A percentile compares a stretch with the other conserved stretches of the same genome.
phyloP scores from a whole-genome alignment of 345 rosid genomes.

The Eutrema heterophyllum region DNA sequence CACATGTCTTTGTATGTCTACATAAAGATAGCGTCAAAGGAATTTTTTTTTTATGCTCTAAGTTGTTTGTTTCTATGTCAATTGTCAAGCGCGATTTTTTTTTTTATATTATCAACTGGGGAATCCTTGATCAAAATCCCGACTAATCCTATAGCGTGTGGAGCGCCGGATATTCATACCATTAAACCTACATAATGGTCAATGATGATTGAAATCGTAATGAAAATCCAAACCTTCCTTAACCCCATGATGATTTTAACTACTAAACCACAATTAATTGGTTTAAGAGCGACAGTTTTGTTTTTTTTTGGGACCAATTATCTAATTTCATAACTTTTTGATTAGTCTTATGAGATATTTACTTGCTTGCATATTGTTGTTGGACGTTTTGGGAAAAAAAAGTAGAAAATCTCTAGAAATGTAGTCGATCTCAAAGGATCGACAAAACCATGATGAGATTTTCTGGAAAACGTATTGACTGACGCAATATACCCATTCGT shows the following conservation, averaged over 20 bases:
- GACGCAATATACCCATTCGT: slow-evolving; percentile 24
- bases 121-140: no score
- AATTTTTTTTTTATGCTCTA: not conserved
- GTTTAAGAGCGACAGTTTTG: not conserved
- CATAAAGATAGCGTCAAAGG: not conserved
- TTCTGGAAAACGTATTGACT: slow-evolving; percentile 3
- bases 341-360: slow-evolving; percentile 12
- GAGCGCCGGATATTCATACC: no score
- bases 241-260: not conserved
- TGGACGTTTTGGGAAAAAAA: not conserved
- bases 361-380: slow-evolving; percentile 7
- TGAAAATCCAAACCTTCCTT: no score
- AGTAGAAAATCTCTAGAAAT: not conserved
- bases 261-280: not conserved
- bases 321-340: slow-evolving; percentile 4
- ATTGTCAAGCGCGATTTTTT: not conserved
- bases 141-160: no score
- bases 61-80: slow-evolving; percentile 3
- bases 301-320: slow-evolving; percentile 11
- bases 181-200: no score
- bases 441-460: not conserved
- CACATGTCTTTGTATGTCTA: not conserved
- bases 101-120: no score
- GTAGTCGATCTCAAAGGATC: slow-evolving; percentile 8
- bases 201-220: no score